Evolutionary conservation across 2,329 filamentous ascomycete species (phyloP), one percentile per base, ranked within the genome.

Genomic region (Colletotrichum cordylinicola): DNA sequence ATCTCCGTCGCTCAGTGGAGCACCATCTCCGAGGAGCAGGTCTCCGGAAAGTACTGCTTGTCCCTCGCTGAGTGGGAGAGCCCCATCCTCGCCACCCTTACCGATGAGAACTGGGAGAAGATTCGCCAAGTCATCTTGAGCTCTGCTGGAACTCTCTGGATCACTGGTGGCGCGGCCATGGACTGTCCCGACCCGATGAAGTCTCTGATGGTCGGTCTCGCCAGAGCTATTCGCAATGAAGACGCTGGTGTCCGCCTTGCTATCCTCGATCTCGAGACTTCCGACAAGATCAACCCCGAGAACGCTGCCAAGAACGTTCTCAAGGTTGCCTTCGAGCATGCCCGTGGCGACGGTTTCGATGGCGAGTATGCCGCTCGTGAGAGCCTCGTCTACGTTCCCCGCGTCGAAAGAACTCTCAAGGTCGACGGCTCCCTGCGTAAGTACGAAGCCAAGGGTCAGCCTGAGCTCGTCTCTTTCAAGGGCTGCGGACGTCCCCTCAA

Each of bases 141-240:
- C 21, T 72, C 77, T 4, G 55, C 72, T 6, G 75, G 75, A 7
- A 70, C 69, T 1, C 72, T 78, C 18, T 78, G 75, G 72, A 48
- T 77, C 21, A 78, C 77, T 1, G 71, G 77, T 2, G 77, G 77
- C 2, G 67, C 72, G 4, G 71, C 75, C 4, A 75, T 77, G 75
- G 66, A 78, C 3, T 72, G 75, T 18, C 21, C 75, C 16, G 48
- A 73, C 8, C 77, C 77, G 24, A 52, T 71, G 60, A 71, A 66
- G 52, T 71, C 67, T 10, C 35, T 74, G 10, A 74, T 74, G 67
- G 60, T 71, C 18, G 78, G 78, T 15, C 68, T 79, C 7, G 55
- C 77, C 9, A 58, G 78, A 27, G 73, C 74, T 27, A 70, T 79
- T 55, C 72, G 78, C n/a, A 77, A 77, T 35, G 78, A 79, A 52